Evolutionary conservation across 2,329 filamentous ascomycete species (phyloP), one percentile per base, ranked within the genome.

Genomic region (Botrytis cinerea): DNA sequence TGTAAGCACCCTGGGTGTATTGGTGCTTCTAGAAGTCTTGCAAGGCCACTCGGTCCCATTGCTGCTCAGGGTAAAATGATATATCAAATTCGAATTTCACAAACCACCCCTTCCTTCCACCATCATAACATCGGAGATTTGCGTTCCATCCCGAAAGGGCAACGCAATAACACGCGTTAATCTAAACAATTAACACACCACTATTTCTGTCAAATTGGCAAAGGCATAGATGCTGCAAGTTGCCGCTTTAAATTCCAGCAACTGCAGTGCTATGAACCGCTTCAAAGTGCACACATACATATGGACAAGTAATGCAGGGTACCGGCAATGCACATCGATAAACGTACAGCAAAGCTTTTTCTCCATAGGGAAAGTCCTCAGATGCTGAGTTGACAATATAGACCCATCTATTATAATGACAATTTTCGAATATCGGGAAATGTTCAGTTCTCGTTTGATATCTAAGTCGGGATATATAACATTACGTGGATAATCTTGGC

Each of bases 61-160:
- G 32, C 28, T 38, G 25, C 22, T 66, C 28, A 46, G 38, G 45
- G 32, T 67, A 43, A 38, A 51, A 66, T 51, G 45, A 67, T 51
- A 67, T 22, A 57, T 68, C 35, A 16, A 18, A 12, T 35, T 48
- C 6, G 43, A 51, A 25, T 38, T 48, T 48, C 20, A 35, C 22
- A 38, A 66, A 10, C 20, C 46, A 54, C 40, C 64, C 64, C 64
- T 67, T n/a, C 46, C 25, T 40, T 67, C 64, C 64, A 28, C 32
- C 32, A 54, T 12, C 18, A 10, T 25, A 45, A 7, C 38, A 16
- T 38, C 63, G 45, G 63, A 67, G 35, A 68, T 54, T 54, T n/a
- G 48, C 25, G 48, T 54, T 54, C 48, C 14, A n/a, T 54, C 48
- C 48, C 48, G 48, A 45, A 43, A 32, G 45, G 28, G 43, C 35